Percentiles rank a stretch among this genome's conserved stretches.
Evolutionary conservation across 2,329 filamentous ascomycete genomes (phyloP).

Genomic region (Elsinoe fawcettii): DNA sequence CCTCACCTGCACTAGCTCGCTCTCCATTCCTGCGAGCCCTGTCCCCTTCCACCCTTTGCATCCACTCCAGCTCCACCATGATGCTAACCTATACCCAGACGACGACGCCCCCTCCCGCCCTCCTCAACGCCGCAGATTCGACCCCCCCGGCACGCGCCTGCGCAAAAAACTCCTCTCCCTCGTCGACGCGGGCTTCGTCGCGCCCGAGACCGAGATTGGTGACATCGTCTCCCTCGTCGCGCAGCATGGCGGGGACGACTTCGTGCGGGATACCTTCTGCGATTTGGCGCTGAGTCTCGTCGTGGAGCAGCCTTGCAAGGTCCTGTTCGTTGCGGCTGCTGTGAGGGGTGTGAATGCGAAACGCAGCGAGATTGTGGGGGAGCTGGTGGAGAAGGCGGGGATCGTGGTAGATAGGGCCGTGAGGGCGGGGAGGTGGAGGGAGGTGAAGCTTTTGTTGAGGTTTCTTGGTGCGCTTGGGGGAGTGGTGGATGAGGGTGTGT

Average conservation of each 20-base stretch:
- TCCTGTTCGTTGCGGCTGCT: constrained; percentile 84
- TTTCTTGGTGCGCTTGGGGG: constrained; percentile 82
- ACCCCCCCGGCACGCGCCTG: constrained; percentile 54
- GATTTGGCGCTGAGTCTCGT: constrained; percentile 69
- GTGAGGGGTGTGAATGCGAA: constrained; percentile 71
- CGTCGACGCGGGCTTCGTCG: constrained; percentile 66
- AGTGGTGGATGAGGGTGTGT: constrained; percentile 74
- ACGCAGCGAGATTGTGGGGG: constrained; percentile 64
- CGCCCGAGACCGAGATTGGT: constrained; percentile 69
- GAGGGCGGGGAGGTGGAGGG: constrained; percentile 70
- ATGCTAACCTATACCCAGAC: constrained; percentile 39
- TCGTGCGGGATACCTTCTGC: constrained; percentile 65
- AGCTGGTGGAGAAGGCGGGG: constrained; percentile 59
- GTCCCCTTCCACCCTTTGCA: neutral
- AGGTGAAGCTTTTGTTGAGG: constrained; percentile 82
- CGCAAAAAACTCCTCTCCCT: constrained; percentile 72
- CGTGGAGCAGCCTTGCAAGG: constrained; percentile 91
- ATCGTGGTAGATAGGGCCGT: constrained; percentile 59
- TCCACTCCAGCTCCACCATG: constrained; percentile 24
- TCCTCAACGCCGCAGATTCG: constrained; percentile 63
- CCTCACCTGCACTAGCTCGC: neutral
- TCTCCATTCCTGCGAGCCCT: too few relatives aligned
- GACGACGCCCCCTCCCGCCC: constrained; percentile 72
- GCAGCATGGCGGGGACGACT: constrained; percentile 79
- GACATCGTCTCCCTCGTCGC: constrained; percentile 67